Evolutionary conservation across 2,329 filamentous ascomycete genomes (phyloP).

Genomic region (Parastagonospora nodorum): DNA sequence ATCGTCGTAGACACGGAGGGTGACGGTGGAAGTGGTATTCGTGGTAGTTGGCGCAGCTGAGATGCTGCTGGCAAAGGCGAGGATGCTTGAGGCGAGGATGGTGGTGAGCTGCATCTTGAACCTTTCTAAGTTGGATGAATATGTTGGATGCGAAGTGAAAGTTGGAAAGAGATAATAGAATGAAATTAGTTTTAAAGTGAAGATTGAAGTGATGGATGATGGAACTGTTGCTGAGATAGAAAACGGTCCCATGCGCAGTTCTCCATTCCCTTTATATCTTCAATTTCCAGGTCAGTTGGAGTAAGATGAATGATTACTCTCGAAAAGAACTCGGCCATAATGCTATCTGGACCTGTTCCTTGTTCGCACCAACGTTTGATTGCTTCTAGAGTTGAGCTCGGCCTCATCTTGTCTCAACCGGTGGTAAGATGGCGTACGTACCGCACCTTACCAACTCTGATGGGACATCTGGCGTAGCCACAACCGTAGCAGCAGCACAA

Average conservation of each 20-base stretch:
- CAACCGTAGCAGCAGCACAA: no score
- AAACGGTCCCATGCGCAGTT: not conserved
- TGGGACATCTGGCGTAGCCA: no score
- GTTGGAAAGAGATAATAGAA: not conserved
- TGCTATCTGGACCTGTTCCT: no score
- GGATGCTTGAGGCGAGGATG: slow-evolving; percentile 10
- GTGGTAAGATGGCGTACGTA: no score
- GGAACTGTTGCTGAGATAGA: slow-evolving; percentile 1
- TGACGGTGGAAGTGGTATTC: slow-evolving; percentile 4
- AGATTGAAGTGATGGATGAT: not conserved
- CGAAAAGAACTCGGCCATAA: no score
- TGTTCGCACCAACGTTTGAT: no score
- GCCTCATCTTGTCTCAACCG: no score
- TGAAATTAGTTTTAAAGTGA: not conserved
- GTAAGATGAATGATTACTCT: no score
- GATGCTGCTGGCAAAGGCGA: slow-evolving; percentile 11
- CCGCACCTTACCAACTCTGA: no score
- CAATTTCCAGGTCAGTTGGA: not conserved
- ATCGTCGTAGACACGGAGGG: slow-evolving; percentile 16
- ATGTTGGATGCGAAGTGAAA: not conserved
- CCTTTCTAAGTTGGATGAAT: not conserved
- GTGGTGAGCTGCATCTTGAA: slow-evolving; percentile 20
- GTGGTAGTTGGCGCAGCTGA: slow-evolving; percentile 3
- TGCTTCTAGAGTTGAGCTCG: no score
- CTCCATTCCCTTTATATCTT: not conserved